Conservation (phyloP, 495 filamentous ascomycete species). For the Aspergillus bridgeri region DNA sequence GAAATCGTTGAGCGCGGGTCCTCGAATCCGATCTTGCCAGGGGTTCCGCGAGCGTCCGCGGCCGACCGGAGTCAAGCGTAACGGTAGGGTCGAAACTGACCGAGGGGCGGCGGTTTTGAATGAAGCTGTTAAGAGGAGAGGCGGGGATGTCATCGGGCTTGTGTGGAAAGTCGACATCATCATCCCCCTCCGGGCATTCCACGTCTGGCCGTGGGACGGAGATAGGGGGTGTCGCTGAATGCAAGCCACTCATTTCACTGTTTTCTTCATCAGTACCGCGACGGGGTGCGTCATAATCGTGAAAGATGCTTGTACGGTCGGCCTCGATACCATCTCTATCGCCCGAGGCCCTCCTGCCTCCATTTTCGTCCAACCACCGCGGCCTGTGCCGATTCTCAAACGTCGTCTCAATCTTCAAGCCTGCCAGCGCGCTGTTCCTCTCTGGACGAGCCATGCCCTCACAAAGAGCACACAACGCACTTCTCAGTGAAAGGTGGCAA, state of each 20-base stretch:
- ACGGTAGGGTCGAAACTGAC: slow-evolving; percentile 44
- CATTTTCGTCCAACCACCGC: slow-evolving; percentile 27
- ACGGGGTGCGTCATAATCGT: slow-evolving; percentile 38
- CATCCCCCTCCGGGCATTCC: slow-evolving; percentile 9
- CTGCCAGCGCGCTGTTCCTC: slow-evolving; percentile 32
- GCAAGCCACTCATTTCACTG: slow-evolving; percentile 44
- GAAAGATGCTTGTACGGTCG: slow-evolving; percentile 42
- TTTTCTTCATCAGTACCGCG: slow-evolving; percentile 47
- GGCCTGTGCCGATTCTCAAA: slow-evolving; percentile 27
- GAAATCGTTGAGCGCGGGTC: slow-evolving; percentile 29
- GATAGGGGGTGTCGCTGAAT: slow-evolving; percentile 46
- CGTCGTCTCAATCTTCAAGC: slow-evolving; percentile 44
- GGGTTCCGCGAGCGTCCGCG: slow-evolving; percentile 37
- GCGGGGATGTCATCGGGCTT: slow-evolving; percentile 40
- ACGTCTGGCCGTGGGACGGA: slow-evolving; percentile 41
- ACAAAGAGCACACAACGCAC: slow-evolving; percentile 17
- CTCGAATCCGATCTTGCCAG: slow-evolving; percentile 32
- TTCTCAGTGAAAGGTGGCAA: slow-evolving; percentile 2
- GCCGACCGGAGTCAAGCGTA: slow-evolving; percentile 35
- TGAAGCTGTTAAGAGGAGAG: slow-evolving; percentile 43
- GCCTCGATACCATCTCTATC: slow-evolving; percentile 43
- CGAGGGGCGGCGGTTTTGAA: slow-evolving; percentile 39
- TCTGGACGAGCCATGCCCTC: slow-evolving; percentile 42
- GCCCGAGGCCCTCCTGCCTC: slow-evolving; percentile 24
- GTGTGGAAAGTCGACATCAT: slow-evolving; percentile 34